Evolutionary conservation across 805 yeast species (phyloP).

Genomic region (Pichia manshurica): DNA sequence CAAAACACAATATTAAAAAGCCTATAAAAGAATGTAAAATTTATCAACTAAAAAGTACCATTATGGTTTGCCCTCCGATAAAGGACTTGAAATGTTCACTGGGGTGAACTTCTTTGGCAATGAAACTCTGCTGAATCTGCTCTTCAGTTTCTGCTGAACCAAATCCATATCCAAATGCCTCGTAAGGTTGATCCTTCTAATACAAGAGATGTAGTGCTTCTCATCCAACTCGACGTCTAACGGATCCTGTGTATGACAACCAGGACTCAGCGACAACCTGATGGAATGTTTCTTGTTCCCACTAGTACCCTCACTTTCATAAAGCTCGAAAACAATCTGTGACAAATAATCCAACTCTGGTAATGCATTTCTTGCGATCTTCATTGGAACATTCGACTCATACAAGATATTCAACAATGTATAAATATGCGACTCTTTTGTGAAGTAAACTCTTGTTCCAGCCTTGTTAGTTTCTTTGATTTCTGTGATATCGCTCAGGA

Average conservation of each 20-base stretch:
- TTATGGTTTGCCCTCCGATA: constrained; percentile 20
- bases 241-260: constrained; percentile 97
- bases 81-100: constrained; percentile 67
- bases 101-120: constrained; percentile 90
- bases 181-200: constrained; percentile 83
- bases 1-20: too few species aligned
- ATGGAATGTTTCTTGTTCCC: constrained; percentile 82
- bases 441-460: constrained; percentile 83
- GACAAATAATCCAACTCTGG: constrained; percentile 96
- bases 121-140: constrained; percentile 78
- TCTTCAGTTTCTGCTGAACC: constrained; percentile 72
- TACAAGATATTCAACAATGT: constrained; percentile 85
- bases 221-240: constrained; percentile 94
- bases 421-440: constrained; percentile 95
- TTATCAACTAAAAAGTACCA: too few species aligned
- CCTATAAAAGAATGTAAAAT: too few species aligned
- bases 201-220: constrained; percentile 93
- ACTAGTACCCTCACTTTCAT: constrained; percentile 63
- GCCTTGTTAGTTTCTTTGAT: constrained; percentile 78
- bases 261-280: constrained; percentile 89
- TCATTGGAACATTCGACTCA: constrained; percentile 91
- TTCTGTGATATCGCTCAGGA: constrained; percentile 69
- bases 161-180: constrained; percentile 90
- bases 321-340: constrained; percentile 88
- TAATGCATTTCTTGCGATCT: constrained; percentile 87